These are phyloP conservation scores for Stentor roeselii DNA, from an alignment of 73 alveolate genomes.

Conservation along the genomic window DNA sequence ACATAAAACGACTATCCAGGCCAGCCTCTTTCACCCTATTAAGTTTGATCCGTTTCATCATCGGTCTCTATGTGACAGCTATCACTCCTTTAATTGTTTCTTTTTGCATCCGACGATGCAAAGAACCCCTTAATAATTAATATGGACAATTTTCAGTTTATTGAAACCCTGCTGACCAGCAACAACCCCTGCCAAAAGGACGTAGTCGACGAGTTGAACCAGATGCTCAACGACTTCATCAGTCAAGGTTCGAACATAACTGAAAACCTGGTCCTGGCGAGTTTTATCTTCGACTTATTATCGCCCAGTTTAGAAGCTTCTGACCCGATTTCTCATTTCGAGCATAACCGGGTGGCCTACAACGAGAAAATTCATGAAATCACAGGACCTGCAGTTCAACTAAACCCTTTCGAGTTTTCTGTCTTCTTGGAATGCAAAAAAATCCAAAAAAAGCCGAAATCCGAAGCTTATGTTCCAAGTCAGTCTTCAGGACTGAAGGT, in stretches of 20 bases:
- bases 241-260: neutral
- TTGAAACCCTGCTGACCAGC: too few species aligned
- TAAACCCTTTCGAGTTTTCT: too few species aligned
- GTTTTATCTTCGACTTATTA: neutral
- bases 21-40: too few species aligned
- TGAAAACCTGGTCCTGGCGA: neutral
- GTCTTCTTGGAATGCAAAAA: neutral
- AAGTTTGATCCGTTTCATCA: too few species aligned
- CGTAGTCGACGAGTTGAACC: neutral
- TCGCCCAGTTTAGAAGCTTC: neutral
- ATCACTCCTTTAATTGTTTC: too few species aligned
- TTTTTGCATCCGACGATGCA: too few species aligned
- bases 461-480: too few species aligned
- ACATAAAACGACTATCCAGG: too few species aligned
- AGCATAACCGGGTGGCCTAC: neutral
- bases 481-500: neutral
- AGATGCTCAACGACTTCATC: neutral
- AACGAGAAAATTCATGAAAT: neutral
- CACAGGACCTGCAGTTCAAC: neutral
- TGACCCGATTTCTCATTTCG: neutral
- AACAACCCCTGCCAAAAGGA: neutral
- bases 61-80: too few species aligned
- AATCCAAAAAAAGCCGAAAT: neutral
- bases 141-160: too few species aligned
- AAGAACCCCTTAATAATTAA: too few species aligned